phyloP scores from a whole-genome alignment of 2,329 filamentous ascomycete genomes.

The Apiospora phragmitis region DNA sequence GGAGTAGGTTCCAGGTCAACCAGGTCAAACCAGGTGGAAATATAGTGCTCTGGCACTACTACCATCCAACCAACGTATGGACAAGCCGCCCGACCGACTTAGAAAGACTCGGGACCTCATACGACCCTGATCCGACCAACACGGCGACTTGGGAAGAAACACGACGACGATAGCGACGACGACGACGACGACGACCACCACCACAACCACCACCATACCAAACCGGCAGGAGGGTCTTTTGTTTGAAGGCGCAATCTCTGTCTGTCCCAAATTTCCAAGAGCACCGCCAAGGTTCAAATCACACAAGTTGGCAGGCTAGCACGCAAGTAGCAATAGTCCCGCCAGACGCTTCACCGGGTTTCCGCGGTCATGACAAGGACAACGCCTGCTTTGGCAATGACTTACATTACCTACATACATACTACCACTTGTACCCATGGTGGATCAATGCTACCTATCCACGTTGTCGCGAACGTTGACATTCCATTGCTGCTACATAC shows the following conservation, averaged over 20 bases:
- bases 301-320: not conserved
- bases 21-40: not conserved
- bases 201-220: not conserved
- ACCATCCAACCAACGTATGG: not conserved
- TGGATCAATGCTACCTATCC: slow-evolving; percentile 8
- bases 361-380: not conserved
- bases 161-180: not conserved
- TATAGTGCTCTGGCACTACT: not conserved
- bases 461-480: slow-evolving; percentile 2
- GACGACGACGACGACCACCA: not conserved
- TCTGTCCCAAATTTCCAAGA: not conserved
- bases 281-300: not conserved
- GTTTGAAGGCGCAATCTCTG: not conserved
- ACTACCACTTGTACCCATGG: too few relatives aligned
- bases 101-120: not conserved
- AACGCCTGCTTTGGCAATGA: not conserved
- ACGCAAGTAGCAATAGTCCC: not conserved
- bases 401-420: not conserved
- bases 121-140: not conserved
- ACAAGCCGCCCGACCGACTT: not conserved
- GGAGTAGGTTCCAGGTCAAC: not conserved
- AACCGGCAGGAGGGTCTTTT: too few relatives aligned
- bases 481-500: not conserved
- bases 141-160: not conserved
- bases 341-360: not conserved